Evolutionary conservation across 257 asterid species (phyloP).

Genomic region (Craterostigma plantagineum): DNA sequence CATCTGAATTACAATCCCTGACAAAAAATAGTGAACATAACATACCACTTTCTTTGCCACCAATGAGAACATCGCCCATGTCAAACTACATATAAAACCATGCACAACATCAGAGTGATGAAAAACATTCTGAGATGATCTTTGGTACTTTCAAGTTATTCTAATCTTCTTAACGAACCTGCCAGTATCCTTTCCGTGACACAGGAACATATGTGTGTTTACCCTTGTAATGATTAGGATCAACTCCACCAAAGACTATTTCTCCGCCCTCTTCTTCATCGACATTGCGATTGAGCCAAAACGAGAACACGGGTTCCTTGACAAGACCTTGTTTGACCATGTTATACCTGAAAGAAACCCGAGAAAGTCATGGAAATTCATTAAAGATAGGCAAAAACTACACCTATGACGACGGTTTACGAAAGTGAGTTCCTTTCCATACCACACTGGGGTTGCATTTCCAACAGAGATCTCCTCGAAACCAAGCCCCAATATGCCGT

Average conservation of each 20-base stretch:
- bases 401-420: not conserved
- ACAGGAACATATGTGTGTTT: conserved; percentile 6
- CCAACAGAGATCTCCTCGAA: conserved; percentile 7
- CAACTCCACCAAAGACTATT: conserved; percentile 8
- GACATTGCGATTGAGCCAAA: conserved; percentile 4
- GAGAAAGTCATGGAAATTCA: not conserved
- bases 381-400: not conserved
- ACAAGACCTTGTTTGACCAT: conserved; percentile 8
- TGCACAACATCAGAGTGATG: not conserved
- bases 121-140: not conserved
- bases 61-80: conserved; percentile 5
- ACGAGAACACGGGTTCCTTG: conserved; percentile 5
- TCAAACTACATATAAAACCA: conserved; percentile 3
- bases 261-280: conserved; percentile 6
- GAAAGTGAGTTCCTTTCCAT: not conserved
- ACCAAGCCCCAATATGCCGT: conserved; percentile 8
- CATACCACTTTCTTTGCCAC: not conserved
- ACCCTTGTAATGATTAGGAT: conserved; percentile 7
- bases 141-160: not conserved
- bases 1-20: too few species aligned
- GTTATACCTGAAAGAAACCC: conserved; percentile 3
- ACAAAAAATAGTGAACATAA: not conserved
- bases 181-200: conserved; percentile 5
- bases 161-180: not conserved
- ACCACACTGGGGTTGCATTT: conserved; percentile 5